Evolutionary conservation across 805 yeast species (phyloP).

Genomic region (Kurtzmaniella fragi): DNA sequence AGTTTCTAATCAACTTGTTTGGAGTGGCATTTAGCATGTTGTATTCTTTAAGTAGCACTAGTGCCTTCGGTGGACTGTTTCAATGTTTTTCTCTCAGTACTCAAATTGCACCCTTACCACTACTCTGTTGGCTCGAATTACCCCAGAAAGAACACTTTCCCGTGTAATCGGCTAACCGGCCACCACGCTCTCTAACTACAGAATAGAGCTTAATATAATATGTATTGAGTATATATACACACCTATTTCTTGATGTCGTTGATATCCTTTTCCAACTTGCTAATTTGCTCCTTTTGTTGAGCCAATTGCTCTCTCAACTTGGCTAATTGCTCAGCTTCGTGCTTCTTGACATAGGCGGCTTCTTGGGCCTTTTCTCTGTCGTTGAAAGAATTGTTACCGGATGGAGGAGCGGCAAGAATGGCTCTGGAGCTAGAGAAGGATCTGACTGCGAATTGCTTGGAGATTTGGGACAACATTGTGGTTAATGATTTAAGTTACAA

Average conservation of each 20-base stretch:
- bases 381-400: constrained; percentile 30
- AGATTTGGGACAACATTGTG: constrained; percentile 19
- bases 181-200: too few species aligned
- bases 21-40: too few species aligned
- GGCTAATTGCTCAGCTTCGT: constrained; percentile 83
- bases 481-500: too few species aligned
- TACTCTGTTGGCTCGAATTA: too few species aligned
- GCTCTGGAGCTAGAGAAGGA: constrained; percentile 25
- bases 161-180: too few species aligned
- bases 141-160: too few species aligned
- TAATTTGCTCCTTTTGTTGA: constrained; percentile 61
- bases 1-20: too few species aligned
- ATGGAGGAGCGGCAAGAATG: constrained; percentile 11
- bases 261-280: constrained; percentile 45
- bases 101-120: too few species aligned
- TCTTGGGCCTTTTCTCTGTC: constrained; percentile 94
- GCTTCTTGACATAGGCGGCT: constrained; percentile 78
- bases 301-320: constrained; percentile 70
- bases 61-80: too few species aligned
- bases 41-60: too few species aligned
- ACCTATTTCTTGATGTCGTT: constrained; percentile 44
- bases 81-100: too few species aligned
- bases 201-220: too few species aligned
- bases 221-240: neutral
- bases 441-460: constrained; percentile 23